Evolutionary conservation across 768 basidiomycete species (phyloP).

Genomic region (Lactarius sp.): DNA sequence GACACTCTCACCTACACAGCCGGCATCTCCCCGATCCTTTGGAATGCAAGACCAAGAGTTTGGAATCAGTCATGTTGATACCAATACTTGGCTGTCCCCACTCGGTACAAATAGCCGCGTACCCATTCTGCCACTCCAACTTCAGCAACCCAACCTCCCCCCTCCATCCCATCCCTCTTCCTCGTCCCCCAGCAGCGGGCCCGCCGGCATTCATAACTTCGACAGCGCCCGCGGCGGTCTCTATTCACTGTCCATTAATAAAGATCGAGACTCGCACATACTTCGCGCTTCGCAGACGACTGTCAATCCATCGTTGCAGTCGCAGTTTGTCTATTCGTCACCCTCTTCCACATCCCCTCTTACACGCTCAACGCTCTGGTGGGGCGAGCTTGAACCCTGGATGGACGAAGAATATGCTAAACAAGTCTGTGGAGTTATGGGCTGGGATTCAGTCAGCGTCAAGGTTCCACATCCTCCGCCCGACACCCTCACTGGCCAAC

Average conservation of each 20-base stretch:
- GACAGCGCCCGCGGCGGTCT: conserved; percentile 20
- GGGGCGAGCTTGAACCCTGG: conserved; percentile 90
- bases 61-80: conserved; percentile 30
- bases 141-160: conserved; percentile 41
- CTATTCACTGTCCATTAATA: conserved; percentile 31
- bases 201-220: conserved; percentile 26
- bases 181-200: conserved; percentile 27
- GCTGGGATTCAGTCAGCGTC: conserved; percentile 75
- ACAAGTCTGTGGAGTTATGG: conserved; percentile 81
- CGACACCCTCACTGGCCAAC: conserved; percentile 54
- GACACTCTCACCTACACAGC: conserved; percentile 25
- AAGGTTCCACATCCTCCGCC: conserved; percentile 63
- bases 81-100: conserved; percentile 30
- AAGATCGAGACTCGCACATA: conserved; percentile 30
- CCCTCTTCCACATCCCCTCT: conserved; percentile 30
- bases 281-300: conserved; percentile 19
- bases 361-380: conserved; percentile 66
- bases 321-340: conserved; percentile 28
- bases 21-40: conserved; percentile 35
- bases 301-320: conserved; percentile 27
- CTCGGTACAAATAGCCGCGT: conserved; percentile 34
- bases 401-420: conserved; percentile 96
- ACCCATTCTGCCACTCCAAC: conserved; percentile 22
- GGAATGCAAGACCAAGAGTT: conserved; percentile 40
- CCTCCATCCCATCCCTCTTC: conserved; percentile 34